phyloP scores from a whole-genome alignment of 2,329 filamentous ascomycete genomes.

The Sporothrix protearum region DNA sequence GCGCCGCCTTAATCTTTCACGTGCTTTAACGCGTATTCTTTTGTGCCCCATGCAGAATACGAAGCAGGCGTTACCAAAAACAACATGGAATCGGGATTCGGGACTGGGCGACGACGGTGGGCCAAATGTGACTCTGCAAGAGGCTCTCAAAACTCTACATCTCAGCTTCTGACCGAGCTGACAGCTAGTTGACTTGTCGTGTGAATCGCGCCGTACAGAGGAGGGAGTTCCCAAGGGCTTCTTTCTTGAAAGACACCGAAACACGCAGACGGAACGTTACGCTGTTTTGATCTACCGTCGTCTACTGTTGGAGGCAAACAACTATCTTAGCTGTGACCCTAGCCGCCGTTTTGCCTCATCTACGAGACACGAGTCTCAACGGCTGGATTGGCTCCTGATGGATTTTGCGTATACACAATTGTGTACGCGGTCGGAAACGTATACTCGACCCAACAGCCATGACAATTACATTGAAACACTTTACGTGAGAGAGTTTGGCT shows the following conservation, averaged over 20 bases:
- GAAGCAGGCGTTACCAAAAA: neutral
- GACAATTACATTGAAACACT: neutral
- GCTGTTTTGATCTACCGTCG: neutral
- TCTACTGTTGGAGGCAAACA: neutral
- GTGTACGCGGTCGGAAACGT: neutral
- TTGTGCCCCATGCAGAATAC: neutral
- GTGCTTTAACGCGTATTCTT: neutral
- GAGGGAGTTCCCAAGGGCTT: neutral
- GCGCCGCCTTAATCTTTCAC: too few species aligned
- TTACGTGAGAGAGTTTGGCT: neutral
- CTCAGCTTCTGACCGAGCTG: neutral
- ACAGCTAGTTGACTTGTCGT: neutral
- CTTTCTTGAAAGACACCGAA: neutral
- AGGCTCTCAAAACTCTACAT: neutral
- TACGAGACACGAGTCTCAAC: neutral
- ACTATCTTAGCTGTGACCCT: neutral
- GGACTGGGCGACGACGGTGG: neutral
- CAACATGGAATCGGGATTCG: neutral
- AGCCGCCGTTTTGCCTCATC: neutral
- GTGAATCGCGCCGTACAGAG: neutral
- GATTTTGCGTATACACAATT: neutral
- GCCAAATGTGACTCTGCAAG: neutral
- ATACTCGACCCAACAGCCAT: neutral
- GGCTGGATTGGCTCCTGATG: neutral
- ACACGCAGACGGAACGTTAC: neutral